Conservation (phyloP, 768 basidiomycete species). For the Bullera alba region DNA sequence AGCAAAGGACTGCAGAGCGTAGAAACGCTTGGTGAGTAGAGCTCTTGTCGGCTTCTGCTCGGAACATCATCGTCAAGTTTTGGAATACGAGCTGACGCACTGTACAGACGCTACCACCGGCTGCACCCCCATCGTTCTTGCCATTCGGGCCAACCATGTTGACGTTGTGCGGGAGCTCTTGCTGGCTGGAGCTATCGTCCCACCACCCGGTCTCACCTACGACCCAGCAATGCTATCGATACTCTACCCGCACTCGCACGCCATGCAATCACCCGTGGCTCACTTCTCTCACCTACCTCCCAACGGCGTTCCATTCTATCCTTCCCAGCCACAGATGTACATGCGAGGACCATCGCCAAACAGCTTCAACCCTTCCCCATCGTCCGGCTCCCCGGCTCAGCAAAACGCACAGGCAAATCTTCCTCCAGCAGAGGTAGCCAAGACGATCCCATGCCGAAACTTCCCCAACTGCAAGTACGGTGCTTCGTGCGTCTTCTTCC, state of each 20-base stretch:
- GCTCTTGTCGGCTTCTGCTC: neutral
- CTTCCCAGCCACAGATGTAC: neutral
- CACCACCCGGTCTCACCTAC: conserved; percentile 40
- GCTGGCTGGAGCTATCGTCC: conserved; percentile 41
- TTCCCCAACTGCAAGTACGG: conserved; percentile 48
- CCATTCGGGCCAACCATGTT: conserved; percentile 38
- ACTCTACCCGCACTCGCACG: conserved; percentile 38
- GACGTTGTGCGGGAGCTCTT: conserved; percentile 42
- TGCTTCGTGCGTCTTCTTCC: conserved; percentile 43
- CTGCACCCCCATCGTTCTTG: conserved; percentile 43
- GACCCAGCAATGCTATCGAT: conserved; percentile 39
- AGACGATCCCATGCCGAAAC: conserved; percentile 47
- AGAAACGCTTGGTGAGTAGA: conserved; percentile 39
- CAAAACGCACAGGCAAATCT: conserved; percentile 26
- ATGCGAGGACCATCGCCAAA: neutral
- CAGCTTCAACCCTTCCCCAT: neutral
- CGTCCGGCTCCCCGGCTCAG: neutral
- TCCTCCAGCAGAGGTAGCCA: conserved; percentile 44
- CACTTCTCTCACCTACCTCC: conserved; percentile 15
- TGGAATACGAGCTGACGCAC: conserved; percentile 1
- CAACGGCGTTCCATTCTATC: conserved; percentile 3
- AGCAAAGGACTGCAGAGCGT: conserved; percentile 31
- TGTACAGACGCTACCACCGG: conserved; percentile 38
- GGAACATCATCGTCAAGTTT: neutral
- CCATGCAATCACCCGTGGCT: conserved; percentile 20